Evolutionary conservation across 306 rosid species (phyloP).

Genomic region (Cicer judaicum): DNA sequence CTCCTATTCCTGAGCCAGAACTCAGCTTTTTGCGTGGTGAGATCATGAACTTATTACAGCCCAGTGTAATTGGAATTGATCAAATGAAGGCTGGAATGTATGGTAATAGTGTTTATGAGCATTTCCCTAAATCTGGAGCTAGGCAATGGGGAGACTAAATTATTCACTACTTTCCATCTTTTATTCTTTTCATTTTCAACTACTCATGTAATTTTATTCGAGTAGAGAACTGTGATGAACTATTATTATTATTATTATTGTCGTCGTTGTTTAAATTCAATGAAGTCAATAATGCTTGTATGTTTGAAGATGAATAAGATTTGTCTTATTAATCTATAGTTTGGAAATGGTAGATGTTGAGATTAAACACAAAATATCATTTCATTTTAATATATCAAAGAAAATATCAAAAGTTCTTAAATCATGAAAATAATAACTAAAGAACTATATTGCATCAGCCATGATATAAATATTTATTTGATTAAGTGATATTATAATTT

Average conservation of each 20-base stretch:
- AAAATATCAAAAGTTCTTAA: no score
- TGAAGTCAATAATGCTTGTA: conserved; percentile 28
- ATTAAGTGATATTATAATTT: no score
- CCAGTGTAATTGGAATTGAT: conserved; percentile 93
- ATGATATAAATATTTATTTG: no score
- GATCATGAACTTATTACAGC: conserved; percentile 71
- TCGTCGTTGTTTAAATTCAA: background rate
- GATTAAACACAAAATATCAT: background rate
- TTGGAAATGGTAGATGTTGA: background rate
- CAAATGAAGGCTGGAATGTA: conserved; percentile 64
- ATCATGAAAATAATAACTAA: no score
- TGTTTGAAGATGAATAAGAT: conserved; percentile 30
- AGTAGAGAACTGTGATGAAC: conserved; percentile 31
- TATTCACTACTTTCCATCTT: conserved; percentile 38
- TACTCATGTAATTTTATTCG: conserved; percentile 23
- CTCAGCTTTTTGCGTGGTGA: conserved; percentile 76
- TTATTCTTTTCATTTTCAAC: conserved; percentile 22
- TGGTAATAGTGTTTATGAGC: conserved; percentile 57
- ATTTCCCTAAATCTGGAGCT: conserved; percentile 59
- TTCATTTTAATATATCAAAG: no score
- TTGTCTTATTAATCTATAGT: conserved; percentile 25
- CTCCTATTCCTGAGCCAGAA: conserved; percentile 95
- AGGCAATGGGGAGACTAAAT: conserved; percentile 89
- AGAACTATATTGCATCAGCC: no score
- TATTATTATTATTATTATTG: no score